Evolutionary conservation across 2,329 filamentous ascomycete genomes (phyloP).

Genomic region (Colletotrichum tropicale): DNA sequence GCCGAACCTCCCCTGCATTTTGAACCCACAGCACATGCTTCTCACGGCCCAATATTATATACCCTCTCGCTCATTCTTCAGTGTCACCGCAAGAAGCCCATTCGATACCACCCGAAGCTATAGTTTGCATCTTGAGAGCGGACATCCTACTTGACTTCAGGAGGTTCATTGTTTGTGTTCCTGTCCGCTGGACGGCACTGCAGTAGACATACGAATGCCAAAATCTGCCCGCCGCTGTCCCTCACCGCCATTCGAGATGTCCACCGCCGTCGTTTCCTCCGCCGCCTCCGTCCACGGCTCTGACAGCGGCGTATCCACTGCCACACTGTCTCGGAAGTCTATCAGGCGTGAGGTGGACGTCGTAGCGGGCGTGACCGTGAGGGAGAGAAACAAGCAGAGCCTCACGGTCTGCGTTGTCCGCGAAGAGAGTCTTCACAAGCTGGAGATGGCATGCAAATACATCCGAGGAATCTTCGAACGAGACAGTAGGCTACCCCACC

Average conservation of each 20-base stretch:
- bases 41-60: background rate
- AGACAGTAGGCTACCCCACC: background rate
- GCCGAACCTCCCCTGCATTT: background rate
- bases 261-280: background rate
- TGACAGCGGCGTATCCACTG: background rate
- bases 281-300: background rate
- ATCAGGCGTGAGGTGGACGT: background rate
- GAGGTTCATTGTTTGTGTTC: background rate
- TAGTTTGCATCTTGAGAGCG: background rate
- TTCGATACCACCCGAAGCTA: background rate
- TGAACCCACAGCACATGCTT: background rate
- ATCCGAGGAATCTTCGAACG: background rate
- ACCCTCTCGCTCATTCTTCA: background rate
- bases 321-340: background rate
- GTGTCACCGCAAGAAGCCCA: background rate
- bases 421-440: background rate
- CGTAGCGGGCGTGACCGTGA: background rate
- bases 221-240: background rate
- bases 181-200: background rate
- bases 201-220: fast-evolving
- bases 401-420: background rate
- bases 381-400: background rate
- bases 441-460: background rate
- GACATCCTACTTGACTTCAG: background rate
- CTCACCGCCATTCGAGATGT: background rate